phyloP scores from a whole-genome alignment of 805 yeast genomes.

The Maudiozyma serrabonitensis region DNA sequence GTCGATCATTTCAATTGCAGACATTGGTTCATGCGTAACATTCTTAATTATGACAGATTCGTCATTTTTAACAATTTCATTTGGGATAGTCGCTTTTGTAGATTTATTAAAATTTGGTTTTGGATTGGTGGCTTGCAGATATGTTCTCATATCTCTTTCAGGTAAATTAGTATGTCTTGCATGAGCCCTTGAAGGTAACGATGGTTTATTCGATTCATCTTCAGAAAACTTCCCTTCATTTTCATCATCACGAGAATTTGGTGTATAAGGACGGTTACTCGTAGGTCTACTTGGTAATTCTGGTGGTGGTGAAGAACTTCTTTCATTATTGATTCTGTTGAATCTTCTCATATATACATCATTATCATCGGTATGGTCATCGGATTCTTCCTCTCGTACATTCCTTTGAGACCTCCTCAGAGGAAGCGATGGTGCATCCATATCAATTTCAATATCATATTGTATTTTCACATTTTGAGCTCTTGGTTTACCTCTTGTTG shows the following conservation, averaged over 20 bases:
- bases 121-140: not conserved
- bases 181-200: not conserved
- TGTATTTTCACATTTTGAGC: not conserved
- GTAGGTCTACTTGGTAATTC: slow-evolving; percentile 3
- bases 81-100: not conserved
- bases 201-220: not conserved
- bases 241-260: not conserved
- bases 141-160: not conserved
- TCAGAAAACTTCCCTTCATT: not conserved
- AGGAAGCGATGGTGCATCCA: slow-evolving; percentile 3
- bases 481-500: slow-evolving; percentile 23
- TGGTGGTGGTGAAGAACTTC: slow-evolving; percentile 4
- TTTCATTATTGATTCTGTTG: not conserved
- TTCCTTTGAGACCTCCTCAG: slow-evolving; percentile 1
- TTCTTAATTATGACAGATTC: not conserved
- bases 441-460: slow-evolving; percentile 1
- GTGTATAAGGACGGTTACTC: not conserved
- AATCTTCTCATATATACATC: not conserved
- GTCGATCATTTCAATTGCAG: not conserved
- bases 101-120: not conserved
- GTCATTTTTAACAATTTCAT: not conserved
- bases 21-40: not conserved
- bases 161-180: not conserved
- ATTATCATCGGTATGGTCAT: not conserved
- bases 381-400: not conserved